phyloP scores from a whole-genome alignment of 2,329 filamentous ascomycete species.

The Pleomassaria siparia region DNA sequence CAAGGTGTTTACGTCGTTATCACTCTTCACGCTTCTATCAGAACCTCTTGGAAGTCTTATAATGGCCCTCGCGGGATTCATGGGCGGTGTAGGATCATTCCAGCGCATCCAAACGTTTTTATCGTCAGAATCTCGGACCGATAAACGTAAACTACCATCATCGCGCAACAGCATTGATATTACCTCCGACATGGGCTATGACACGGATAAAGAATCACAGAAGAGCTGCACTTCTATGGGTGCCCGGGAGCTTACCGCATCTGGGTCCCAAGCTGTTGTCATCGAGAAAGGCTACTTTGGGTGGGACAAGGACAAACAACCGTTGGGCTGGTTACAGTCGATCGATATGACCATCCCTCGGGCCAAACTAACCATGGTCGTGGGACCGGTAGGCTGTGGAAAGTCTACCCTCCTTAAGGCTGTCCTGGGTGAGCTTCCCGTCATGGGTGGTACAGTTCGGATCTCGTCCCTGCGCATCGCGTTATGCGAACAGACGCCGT shows the following conservation, averaged over 20 bases:
- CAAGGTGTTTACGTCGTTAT: conserved; percentile 50
- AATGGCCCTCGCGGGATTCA: conserved; percentile 48
- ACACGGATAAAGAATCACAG: conserved; percentile 30
- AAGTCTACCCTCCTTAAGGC: conserved; percentile 52
- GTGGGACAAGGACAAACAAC: conserved; percentile 48
- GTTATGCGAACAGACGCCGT: conserved; percentile 42
- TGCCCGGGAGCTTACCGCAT: conserved; percentile 19
- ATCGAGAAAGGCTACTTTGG: conserved; percentile 51
- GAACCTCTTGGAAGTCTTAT: conserved; percentile 51
- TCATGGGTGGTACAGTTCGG: conserved; percentile 33
- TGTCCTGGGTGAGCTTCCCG: conserved; percentile 36
- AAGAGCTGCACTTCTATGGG: conserved; percentile 27
- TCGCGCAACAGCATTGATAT: conserved; percentile 19
- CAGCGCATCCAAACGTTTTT: conserved; percentile 51
- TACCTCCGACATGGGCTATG: conserved; percentile 19
- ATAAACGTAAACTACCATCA: conserved; percentile 25
- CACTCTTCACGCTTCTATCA: conserved; percentile 50
- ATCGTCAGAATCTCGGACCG: conserved; percentile 22
- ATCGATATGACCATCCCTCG: conserved; percentile 46
- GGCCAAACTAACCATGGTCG: conserved; percentile 50
- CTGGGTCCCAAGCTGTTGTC: conserved; percentile 34
- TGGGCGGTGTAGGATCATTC: conserved; percentile 51
- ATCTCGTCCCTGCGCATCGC: conserved; percentile 36
- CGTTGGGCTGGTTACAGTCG: conserved; percentile 41
- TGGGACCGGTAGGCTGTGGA: conserved; percentile 56